Evolutionary conservation across 345 rosid species (phyloP).

Genomic region (Populus tremula): DNA sequence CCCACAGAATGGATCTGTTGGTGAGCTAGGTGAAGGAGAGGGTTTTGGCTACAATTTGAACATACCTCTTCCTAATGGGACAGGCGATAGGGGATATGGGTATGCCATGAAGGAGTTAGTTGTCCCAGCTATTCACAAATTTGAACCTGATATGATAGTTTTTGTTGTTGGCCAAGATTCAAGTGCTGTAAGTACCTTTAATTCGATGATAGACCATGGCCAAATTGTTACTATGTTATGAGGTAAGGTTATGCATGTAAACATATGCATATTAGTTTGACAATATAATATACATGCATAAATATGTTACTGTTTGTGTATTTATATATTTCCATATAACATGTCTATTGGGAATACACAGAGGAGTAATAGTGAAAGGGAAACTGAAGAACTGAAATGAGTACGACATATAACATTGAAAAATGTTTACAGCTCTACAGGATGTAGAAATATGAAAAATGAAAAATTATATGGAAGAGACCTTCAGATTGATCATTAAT

Average conservation of each 20-base stretch:
- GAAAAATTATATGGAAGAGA: background rate
- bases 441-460: background rate
- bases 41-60: slow-evolving; percentile 84
- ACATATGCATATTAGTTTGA: background rate
- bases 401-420: background rate
- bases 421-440: background rate
- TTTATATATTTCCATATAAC: background rate
- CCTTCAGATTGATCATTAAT: background rate
- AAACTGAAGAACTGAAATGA: background rate
- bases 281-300: background rate
- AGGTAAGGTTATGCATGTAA: background rate
- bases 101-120: slow-evolving; percentile 65
- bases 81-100: slow-evolving; percentile 68
- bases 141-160: slow-evolving; percentile 64
- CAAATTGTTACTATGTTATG: background rate
- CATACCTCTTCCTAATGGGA: slow-evolving; percentile 87
- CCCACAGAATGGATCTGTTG: slow-evolving; percentile 64
- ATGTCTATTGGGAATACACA: background rate
- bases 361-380: background rate
- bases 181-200: slow-evolving; percentile 68
- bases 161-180: slow-evolving; percentile 86
- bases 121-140: slow-evolving; percentile 53
- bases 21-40: slow-evolving; percentile 74
- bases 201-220: background rate
- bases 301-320: background rate